Base-by-base conservation (phyloP, 345 rosid genomes). In the Eutrema heterophyllum region DNA sequence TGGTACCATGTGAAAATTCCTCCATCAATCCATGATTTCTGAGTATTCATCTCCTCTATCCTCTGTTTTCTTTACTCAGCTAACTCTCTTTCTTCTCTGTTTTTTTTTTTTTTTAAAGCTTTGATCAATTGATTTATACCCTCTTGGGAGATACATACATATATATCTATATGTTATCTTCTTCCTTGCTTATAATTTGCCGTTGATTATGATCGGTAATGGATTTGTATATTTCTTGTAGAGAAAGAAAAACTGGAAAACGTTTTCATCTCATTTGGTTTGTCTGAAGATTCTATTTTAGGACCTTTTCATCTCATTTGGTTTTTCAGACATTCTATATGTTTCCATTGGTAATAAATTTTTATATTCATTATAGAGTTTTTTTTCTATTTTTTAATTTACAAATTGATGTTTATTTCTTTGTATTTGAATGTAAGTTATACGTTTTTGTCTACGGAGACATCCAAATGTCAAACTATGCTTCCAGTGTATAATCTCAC, bases 1-100 rank as follows among this genome's bases (percentile, higher is more conserved):
- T 57, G 95, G 98, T 73, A 86, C 96, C 84, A 85, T 86, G 91
- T 91, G 89, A 90, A 74, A 38, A 14, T 39, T 11, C 50, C 8
- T 63, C 46, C 61, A 32, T 45, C 26, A 7, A 33, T 33, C 9
- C 24, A 35, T 68, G 72, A 50, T 53, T 54, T 45, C 9, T 39
- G 46, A 55, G 71, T 55, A 64, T 32, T 64, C 54, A 4, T 70
- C 80, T 76, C 57, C 40, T 55, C 48, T 64, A 26, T 64, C 32
- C 52, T 66, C 45, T 73, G 30, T 54, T 56, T 65, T 15, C 32
- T 35, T 54, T 76, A 68, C 52, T 36, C 70, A 56, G 62, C 80
- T 76, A 70, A 76, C 80, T 70, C 74, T 26, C 2, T 64, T 43
- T 33, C 32, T 40, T 67, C 21, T 61, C 44, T 60, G 8, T 5